Base-by-base conservation (phyloP, 805 yeast species). In the Metschnikowia cerradonensis region DNA sequence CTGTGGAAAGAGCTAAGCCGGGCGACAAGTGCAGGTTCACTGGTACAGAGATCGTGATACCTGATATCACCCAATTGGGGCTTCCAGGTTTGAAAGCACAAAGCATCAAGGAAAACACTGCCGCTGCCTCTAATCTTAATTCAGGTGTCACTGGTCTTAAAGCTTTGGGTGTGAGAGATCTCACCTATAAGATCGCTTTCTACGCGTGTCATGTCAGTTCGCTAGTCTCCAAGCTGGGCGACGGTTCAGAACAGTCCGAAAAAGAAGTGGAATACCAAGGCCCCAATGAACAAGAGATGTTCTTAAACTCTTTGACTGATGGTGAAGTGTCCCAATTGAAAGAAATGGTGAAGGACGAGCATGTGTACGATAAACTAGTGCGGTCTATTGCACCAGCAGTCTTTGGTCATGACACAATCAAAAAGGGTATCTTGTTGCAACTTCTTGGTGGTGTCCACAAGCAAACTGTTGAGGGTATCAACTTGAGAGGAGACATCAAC, bases 401-500 rank as follows among this genome's bases (percentile, higher is more conserved):
- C 0, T 94, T 83, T 71, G 99, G 99, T 6, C 98, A 92, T 65
- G 97, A 92, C 57, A 82, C 88, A 4, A 86, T 92, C 53, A 92
- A 94, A 66, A 94, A 92, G 70, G 99, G 98, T 40, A 77, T 94
- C 20, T 72, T 92, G 41, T 72, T 92, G 48, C 98, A 92, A 71
- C 73, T 92, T 63, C 75, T 92, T 59, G 96, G 97, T 45, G 99
- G 99, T 64, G 97, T 92, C 42, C 99, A 92, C 70, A 92, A 92
- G 67, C 77, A 81, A 50, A 92, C 99, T 0, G 81, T 89, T 14
- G 99, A 92, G 67, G 98, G 98, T 26, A 92, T 92, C 59, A 86
- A 90, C 60, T 77, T 92, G 55, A 84, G 99, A 77, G 99, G 99
- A 60, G 99, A 92, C 66, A 92, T 92, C 63, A 92, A 92, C 66